Evolutionary conservation across 192 early-diverging fungal species (phyloP).

Genomic region (Backusella mclennaniae): DNA sequence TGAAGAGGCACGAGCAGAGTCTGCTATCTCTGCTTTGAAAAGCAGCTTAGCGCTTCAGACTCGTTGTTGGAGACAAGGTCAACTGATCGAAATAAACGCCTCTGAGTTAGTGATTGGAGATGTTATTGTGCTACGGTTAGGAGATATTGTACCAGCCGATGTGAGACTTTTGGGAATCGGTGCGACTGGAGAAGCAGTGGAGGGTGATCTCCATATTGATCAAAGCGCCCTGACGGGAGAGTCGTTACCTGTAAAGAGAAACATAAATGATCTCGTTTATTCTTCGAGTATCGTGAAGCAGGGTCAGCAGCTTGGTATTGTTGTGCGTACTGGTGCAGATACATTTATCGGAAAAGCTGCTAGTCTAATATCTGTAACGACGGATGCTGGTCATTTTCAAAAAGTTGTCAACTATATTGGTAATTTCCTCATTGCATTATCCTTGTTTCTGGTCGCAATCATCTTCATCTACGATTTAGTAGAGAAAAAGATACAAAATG

Average conservation of each 20-base stretch:
- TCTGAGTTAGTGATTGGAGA: conserved; percentile 68
- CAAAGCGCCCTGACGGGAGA: conserved; percentile 76
- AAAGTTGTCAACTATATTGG: conserved; percentile 76
- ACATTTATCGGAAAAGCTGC: conserved; percentile 78
- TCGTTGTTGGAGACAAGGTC: conserved; percentile 57
- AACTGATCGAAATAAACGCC: conserved; percentile 48
- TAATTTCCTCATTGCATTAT: conserved; percentile 71
- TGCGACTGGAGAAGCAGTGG: conserved; percentile 50
- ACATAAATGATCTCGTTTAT: conserved; percentile 58
- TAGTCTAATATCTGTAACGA: conserved; percentile 63
- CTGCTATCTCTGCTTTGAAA: conserved; percentile 69
- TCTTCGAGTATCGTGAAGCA: conserved; percentile 74
- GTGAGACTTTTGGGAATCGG: conserved; percentile 51
- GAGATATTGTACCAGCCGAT: conserved; percentile 80
- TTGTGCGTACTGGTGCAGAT: conserved; percentile 67
- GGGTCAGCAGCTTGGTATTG: conserved; percentile 69
- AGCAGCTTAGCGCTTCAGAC: conserved; percentile 68
- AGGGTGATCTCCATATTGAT: conserved; percentile 60
- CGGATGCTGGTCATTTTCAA: conserved; percentile 75
- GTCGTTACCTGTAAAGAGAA: conserved; percentile 62
- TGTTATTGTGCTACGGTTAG: conserved; percentile 65
- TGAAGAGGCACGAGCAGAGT: conserved; percentile 72
- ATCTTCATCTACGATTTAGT: conserved; percentile 50
- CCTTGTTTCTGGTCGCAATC: conserved; percentile 47
- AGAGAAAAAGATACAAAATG: conserved; percentile 24